Evolutionary conservation across 306 rosid genomes (phyloP).

Genomic region (Pyrus bretschneideri): DNA sequence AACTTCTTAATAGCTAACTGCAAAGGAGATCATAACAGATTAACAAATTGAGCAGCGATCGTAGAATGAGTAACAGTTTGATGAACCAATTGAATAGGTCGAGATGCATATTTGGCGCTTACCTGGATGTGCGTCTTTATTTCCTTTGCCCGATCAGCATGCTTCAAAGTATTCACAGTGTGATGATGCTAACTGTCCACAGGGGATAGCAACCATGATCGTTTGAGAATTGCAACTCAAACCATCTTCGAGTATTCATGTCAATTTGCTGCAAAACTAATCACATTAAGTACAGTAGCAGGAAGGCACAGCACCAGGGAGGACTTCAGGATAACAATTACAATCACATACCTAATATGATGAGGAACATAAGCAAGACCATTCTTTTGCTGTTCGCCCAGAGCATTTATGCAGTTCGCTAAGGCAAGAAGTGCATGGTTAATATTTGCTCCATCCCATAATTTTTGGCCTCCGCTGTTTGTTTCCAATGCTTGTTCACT

Average conservation of each 20-base stretch:
- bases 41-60: background rate
- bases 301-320: conserved; percentile 3
- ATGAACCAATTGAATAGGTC: background rate
- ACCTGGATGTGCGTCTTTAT: conserved; percentile 62
- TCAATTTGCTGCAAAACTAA: conserved; percentile 46
- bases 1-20: background rate
- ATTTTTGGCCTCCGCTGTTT: conserved; percentile 45
- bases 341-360: conserved; percentile 40
- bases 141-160: conserved; percentile 64
- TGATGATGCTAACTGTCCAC: conserved; percentile 47
- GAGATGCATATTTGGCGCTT: background rate
- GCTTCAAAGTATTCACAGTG: conserved; percentile 50
- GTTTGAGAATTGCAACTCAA: conserved; percentile 62
- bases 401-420: conserved; percentile 60
- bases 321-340: conserved; percentile 1
- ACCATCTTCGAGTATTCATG: conserved; percentile 58
- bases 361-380: conserved; percentile 67
- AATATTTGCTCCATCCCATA: conserved; percentile 63
- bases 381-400: conserved; percentile 55
- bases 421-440: conserved; percentile 63
- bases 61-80: background rate
- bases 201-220: conserved; percentile 56
- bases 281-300: conserved; percentile 16
- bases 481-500: conserved; percentile 61
- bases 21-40: background rate